A percentile compares a stretch with the other conserved stretches of the same genome.
Conservation (phyloP, 768 basidiomycete genomes). For the Mrakia hoshinonis region DNA sequence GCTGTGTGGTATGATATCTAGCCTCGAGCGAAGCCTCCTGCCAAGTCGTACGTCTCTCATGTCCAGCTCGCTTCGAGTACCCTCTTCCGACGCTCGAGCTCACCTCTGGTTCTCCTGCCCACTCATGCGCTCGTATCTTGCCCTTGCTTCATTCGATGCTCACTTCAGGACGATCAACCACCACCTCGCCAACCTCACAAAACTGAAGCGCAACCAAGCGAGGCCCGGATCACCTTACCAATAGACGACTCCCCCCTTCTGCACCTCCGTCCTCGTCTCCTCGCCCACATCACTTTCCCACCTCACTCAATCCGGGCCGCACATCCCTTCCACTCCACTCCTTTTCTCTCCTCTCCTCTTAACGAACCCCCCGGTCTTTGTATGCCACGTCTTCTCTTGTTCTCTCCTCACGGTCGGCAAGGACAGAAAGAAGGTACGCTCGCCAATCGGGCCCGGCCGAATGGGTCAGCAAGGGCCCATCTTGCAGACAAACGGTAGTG, state of each 20-base stretch:
- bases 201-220: constrained; percentile 11
- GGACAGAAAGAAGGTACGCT: too few species aligned
- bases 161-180: constrained; percentile 20
- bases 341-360: too few species aligned
- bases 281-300: not conserved
- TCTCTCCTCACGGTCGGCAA: too few species aligned
- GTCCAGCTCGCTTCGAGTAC: not conserved
- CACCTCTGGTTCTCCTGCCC: not conserved
- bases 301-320: too few species aligned
- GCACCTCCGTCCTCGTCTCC: not conserved
- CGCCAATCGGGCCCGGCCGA: too few species aligned
- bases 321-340: too few species aligned
- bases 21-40: not conserved
- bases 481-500: too few species aligned
- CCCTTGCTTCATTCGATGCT: not conserved
- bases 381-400: too few species aligned
- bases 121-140: not conserved
- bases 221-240: not conserved
- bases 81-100: not conserved
- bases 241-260: not conserved
- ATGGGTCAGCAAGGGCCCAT: too few species aligned
- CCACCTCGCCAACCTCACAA: constrained; percentile 18
- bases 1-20: not conserved
- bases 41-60: constrained; percentile 1
- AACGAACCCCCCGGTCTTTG: too few species aligned